Evolutionary conservation across 108 stramenopile species (phyloP).

Genomic region (Pelagomonas calceolata): DNA sequence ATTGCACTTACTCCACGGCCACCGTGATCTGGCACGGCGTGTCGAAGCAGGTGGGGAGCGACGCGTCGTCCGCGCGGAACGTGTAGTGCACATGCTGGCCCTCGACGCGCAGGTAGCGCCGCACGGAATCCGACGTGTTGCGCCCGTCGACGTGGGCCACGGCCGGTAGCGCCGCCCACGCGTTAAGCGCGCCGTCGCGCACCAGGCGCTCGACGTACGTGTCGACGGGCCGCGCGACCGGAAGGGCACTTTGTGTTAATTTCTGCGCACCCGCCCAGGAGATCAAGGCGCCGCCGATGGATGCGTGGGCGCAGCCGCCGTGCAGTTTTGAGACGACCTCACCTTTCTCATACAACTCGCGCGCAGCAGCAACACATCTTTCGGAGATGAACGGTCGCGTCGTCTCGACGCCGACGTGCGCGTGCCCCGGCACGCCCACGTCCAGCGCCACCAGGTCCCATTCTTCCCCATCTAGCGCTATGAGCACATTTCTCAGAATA

Average conservation of each 20-base stretch:
- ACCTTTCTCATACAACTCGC: not conserved
- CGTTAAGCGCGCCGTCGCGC: not conserved
- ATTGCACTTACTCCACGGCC: too few relatives aligned
- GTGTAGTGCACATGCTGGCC: not conserved
- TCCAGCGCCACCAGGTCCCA: not conserved
- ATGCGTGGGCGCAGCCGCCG: not conserved
- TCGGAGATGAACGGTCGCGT: not conserved
- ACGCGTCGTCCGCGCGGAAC: not conserved
- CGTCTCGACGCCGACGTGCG: not conserved
- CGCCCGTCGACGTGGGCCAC: not conserved
- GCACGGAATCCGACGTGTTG: not conserved
- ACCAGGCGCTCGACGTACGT: not conserved
- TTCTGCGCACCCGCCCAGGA: not conserved
- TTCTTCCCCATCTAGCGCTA: not conserved
- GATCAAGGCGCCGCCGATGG: not conserved
- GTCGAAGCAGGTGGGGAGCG: not conserved
- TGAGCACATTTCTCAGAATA: not conserved
- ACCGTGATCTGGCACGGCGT: too few relatives aligned
- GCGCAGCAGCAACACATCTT: not conserved
- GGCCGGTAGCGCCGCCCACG: not conserved
- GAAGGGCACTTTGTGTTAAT: not conserved
- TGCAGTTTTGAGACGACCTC: not conserved
- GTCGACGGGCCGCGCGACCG: not conserved
- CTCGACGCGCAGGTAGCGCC: not conserved
- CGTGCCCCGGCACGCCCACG: not conserved